Evolutionary conservation across 2,329 filamentous ascomycete genomes (phyloP), one percentile per base, ranked within the genome.

Genomic region (Aspergillus tanneri): DNA sequence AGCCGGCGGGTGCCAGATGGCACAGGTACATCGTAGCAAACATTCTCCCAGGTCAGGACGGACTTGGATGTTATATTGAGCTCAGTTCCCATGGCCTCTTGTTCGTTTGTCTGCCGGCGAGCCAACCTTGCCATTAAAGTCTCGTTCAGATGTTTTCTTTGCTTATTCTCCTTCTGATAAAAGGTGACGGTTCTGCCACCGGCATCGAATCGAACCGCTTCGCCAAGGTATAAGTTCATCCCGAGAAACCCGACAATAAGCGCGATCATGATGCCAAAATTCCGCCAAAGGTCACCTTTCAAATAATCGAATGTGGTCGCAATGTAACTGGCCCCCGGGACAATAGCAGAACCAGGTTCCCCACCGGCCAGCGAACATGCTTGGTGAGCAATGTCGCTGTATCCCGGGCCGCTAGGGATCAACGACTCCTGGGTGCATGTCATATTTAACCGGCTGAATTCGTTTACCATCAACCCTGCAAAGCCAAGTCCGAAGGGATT

Each of bases 301-400:
- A 74, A 66, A 70, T 91, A 95, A 0, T 79, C 77, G 66, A 88
- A 95, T 0, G 77, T 82, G 18, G 82, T 69, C 0, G 78, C 75
- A 51, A 95, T 81, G 64, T 95, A 95, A 11, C 77, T 79, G 0
- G 73, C 71, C 3, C 90, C 90, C 1, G 78, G 77, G 0, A 95
- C 81, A 8, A 75, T 63, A 1, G 76, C 68, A 0, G 80, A 85
- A 1, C 90, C 89, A 0, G 85, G 74, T 0, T 72, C 74, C 6
- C 86, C 87, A 1, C 90, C 90, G 1, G 85, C 70, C 3, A 95
- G 77, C 0, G 89, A 93, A 72, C 90, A 96, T 1, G 89, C 86
- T 69, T 93, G 89, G 60, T 91, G 75, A 32, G 81, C 75, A 60
- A 90, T 83, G 51, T 91, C 78, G 49, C 72, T 75, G 59, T 95